Percentiles rank a stretch among this genome's conserved stretches.
Conservation (phyloP, 2,329 filamentous ascomycete genomes). For the Fusarium drepaniforme region DNA sequence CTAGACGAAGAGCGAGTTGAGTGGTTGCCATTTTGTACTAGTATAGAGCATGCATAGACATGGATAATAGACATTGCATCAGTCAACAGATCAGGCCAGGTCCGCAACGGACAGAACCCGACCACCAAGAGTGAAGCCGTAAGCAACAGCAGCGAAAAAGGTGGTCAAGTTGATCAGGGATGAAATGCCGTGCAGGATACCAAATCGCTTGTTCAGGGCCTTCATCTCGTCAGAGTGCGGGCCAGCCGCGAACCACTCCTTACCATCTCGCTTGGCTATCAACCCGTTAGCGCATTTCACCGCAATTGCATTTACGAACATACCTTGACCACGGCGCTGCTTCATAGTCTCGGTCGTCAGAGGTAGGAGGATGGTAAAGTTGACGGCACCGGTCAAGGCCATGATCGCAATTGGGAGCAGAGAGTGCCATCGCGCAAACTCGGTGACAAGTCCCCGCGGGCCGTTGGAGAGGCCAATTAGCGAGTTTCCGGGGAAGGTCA, state of each 20-base stretch:
- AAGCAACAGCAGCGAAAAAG: conserved; percentile 77
- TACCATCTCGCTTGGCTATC: conserved; percentile 86
- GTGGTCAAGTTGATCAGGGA: conserved; percentile 82
- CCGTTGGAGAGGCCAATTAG: conserved; percentile 61
- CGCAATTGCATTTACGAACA: conserved; percentile 40
- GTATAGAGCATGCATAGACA: conserved; percentile 13
- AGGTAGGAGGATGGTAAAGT: conserved; percentile 79
- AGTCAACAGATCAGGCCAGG: conserved; percentile 32
- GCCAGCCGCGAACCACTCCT: conserved; percentile 82
- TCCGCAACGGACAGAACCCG: conserved; percentile 62
- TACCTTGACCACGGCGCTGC: conserved; percentile 83
- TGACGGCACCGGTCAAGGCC: conserved; percentile 77
- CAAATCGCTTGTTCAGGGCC: conserved; percentile 82
- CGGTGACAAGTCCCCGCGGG: conserved; percentile 68
- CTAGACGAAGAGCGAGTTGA: conserved; percentile 6
- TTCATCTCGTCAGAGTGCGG: conserved; percentile 90
- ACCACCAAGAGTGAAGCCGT: conserved; percentile 80
- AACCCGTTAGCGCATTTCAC: conserved; percentile 28
- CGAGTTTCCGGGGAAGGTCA: conserved; percentile 81
- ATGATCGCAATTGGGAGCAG: conserved; percentile 77
- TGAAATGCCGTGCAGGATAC: conserved; percentile 83
- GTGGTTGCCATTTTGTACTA: conserved; percentile 29
- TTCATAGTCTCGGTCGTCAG: conserved; percentile 80
- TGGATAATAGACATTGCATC: conserved; percentile 6
- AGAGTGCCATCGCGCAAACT: conserved; percentile 72